phyloP scores from a whole-genome alignment of 2,329 filamentous ascomycete genomes.

The Elsinoe batatas region DNA sequence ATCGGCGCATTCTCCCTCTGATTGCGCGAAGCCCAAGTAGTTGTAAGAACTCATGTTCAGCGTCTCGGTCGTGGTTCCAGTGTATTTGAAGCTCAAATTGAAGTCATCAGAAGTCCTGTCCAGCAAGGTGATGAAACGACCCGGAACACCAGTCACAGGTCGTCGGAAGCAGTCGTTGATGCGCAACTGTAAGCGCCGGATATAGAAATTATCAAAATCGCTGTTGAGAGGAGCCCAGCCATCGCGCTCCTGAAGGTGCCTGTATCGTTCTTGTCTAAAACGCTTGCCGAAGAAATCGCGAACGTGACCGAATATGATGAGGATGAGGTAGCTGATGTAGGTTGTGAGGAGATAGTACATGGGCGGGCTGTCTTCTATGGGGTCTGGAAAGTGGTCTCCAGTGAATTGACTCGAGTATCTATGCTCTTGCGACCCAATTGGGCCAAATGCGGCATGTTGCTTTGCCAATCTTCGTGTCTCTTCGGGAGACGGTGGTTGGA shows the following conservation, averaged over 20 bases:
- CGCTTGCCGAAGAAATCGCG: conserved; percentile 97
- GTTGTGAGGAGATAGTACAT: conserved; percentile 97
- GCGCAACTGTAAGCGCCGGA: conserved; percentile 79
- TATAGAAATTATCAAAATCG: conserved; percentile 98
- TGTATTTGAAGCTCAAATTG: conserved; percentile 82
- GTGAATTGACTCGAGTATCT: conserved; percentile 82
- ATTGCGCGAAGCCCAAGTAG: conserved; percentile 96
- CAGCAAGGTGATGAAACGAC: conserved; percentile 83
- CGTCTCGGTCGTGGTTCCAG: conserved; percentile 85
- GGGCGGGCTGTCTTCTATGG: conserved; percentile 87
- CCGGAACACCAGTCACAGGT: conserved; percentile 85
- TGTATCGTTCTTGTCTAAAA: conserved; percentile 80
- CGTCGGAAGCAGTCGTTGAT: conserved; percentile 96
- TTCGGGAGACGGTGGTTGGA: conserved; percentile 76
- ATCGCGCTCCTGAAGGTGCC: conserved; percentile 68
- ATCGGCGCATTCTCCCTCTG: conserved; percentile 91
- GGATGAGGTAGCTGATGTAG: conserved; percentile 93
- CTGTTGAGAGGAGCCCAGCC: conserved; percentile 94
- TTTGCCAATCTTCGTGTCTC: conserved; percentile 67
- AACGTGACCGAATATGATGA: conserved; percentile 91
- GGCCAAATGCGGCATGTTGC: conserved; percentile 84
- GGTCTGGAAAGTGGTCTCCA: conserved; percentile 68
- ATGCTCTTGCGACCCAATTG: conserved; percentile 68
- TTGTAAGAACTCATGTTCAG: conserved; percentile 99
- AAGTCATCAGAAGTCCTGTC: conserved; percentile 86